Evolutionary conservation across 441 rosid genomes (phyloP), one percentile per base, ranked within the genome.

Genomic region (Gossypium schwendimanii): DNA sequence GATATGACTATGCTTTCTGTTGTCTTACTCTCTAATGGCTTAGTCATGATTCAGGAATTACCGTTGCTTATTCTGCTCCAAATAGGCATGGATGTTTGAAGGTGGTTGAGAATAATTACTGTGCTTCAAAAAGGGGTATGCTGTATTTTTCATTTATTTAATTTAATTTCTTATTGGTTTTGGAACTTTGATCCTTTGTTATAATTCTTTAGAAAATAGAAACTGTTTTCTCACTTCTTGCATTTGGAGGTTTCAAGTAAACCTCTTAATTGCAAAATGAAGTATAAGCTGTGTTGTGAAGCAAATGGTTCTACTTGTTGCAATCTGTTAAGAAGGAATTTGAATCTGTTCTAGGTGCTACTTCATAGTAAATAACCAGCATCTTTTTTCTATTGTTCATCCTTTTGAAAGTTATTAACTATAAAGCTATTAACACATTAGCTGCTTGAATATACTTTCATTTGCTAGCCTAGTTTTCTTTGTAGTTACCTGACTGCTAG

Each of bases 51-150:
- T 79, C 84, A 93, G 97, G 98, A 36, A 81, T 93, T 15, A 26
- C 77, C 54, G 91, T 91, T 54, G 87, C 96, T 72, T 91, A 85
- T 76, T 81, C 91, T 67, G 96, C 92, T 80, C 94, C 97, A 69
- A 77, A 79, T 76, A 85, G 94, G 73, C 89, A 89, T 82, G 88
- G 85, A 84, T 87, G 89, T 83, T 84, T 93, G 59, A 88, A 83
- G 76, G 89, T 93, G 63, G 96, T 93, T 39, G 98, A 91, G 72
- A 93, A 93, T 78, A 88, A 86, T 79, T 93, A 85, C 81, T 93
- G 98, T 77, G 88, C 97, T 69, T 93, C 98, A 18, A 87, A 80
- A 85, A 84, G 94, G 79, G 97, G 98, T 90, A 78, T 73, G 73
- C 54, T 36, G 21, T 44, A 69, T 28, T 45, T 60, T 9, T 28